phyloP scores from a whole-genome alignment of 768 basidiomycete genomes.

The Gloeopeniophorella convolvens region DNA sequence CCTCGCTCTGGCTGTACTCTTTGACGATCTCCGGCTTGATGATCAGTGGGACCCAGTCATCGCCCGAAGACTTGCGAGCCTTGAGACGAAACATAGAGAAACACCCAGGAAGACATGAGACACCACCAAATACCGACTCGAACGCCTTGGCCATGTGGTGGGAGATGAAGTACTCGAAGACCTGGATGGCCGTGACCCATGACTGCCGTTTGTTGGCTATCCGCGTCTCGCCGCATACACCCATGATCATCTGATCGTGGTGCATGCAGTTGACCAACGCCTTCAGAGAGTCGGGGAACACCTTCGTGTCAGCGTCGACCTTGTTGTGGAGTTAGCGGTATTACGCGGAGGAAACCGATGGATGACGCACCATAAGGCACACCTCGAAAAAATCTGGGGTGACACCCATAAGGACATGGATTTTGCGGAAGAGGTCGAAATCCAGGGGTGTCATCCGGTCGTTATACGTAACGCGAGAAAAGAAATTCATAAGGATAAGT shows the following conservation, averaged over 20 bases:
- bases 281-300: slow-evolving; percentile 83
- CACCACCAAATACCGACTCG: slow-evolving; percentile 98
- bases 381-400: slow-evolving; percentile 99
- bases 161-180: slow-evolving; percentile 98
- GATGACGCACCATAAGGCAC: slow-evolving; percentile 77
- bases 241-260: slow-evolving; percentile 98
- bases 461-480: slow-evolving; percentile 98
- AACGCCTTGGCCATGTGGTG: slow-evolving; percentile 98
- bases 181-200: slow-evolving; percentile 98
- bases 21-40: slow-evolving; percentile 95
- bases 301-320: slow-evolving; percentile 99
- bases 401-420: slow-evolving; percentile 95
- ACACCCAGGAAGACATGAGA: slow-evolving; percentile 98
- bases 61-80: slow-evolving; percentile 77
- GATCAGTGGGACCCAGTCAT: slow-evolving; percentile 97
- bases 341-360: too few species aligned
- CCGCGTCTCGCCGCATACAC: slow-evolving; percentile 96
- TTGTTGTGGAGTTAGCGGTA: too few species aligned
- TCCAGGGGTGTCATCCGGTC: slow-evolving; percentile 98
- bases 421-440: slow-evolving; percentile 96
- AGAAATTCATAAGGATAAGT: slow-evolving; percentile 99
- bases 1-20: slow-evolving; percentile 93
- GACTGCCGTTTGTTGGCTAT: slow-evolving; percentile 98
- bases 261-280: slow-evolving; percentile 98
- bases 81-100: slow-evolving; percentile 99